Evolutionary conservation across 1,284 basidiomycete genomes (phyloP), one percentile per base, ranked within the genome.

Genomic region (Cryptococcus deneoformans): DNA sequence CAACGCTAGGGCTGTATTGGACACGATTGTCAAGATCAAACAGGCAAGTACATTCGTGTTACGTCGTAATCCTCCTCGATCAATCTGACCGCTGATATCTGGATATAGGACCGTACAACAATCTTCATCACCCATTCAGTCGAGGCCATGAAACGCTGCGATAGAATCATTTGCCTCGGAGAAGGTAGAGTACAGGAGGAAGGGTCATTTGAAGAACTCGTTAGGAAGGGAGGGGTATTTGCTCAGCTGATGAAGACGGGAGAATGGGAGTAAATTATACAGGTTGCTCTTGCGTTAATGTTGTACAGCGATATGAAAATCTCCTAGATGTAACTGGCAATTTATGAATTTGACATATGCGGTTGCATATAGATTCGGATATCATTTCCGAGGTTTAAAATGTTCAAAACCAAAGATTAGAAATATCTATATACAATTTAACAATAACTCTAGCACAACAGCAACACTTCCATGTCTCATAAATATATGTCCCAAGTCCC

Each of bases 101-200:
- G 34, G 89, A 93, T 34, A 92, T 38, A 73, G 67, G 56, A 84
- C 4, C 82, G 87, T 58, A 96, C 92, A 60, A 92, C 90, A 53
- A 75, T 98, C 60, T 87, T 97, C 80, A 86, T 98, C 65, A 97
- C 94, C 20, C 95, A 99, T 80, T 95, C 95, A 75, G 75, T 92
- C 47, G 84, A 87, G 57, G 86, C 92, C 49, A 99, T 99, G 94
- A 83, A 82, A 71, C 85, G 87, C 82, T 97, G 94, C 79, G 92
- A 96, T 75, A 83, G 92, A 42, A 85, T 99, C 53, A 67, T 97
- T 20, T 89, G 96, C 43, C 75, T 98, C 9, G 82, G 87, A 12
- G 85, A 87, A 14, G 93, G 94, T 5, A 74, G 73, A 52, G 82
- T 96, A 16, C 87, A 81, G 9, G 92, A 97, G 78, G 79, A 63